phyloP scores from a whole-genome alignment of 1,284 basidiomycete genomes.

The Boletellus sp. region DNA sequence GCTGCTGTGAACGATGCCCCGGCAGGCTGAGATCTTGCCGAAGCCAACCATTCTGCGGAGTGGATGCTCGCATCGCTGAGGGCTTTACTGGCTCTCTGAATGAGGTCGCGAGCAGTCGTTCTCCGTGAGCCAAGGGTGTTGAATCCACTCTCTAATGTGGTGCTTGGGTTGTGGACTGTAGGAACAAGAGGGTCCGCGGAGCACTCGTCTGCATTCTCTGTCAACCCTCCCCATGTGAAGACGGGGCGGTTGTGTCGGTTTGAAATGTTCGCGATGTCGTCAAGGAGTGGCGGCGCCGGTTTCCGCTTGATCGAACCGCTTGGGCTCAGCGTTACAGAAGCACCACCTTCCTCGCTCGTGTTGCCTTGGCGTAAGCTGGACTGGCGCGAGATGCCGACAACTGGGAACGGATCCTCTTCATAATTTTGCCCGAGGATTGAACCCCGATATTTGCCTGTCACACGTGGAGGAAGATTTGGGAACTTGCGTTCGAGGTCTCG shows the following conservation, averaged over 20 bases:
- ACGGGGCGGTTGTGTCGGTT: slow-evolving; percentile 2
- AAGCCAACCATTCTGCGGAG: slow-evolving; percentile 32
- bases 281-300: slow-evolving; percentile 29
- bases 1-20: slow-evolving; percentile 15
- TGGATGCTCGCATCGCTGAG: slow-evolving; percentile 30
- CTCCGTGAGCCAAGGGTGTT: slow-evolving; percentile 15
- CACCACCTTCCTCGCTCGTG: slow-evolving; percentile 16
- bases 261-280: slow-evolving; percentile 9
- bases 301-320: slow-evolving; percentile 31
- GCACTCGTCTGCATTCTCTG: not conserved
- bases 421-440: slow-evolving; percentile 30
- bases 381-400: slow-evolving; percentile 29
- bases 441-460: slow-evolving; percentile 31
- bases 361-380: slow-evolving; percentile 15
- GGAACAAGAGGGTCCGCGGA: slow-evolving; percentile 3
- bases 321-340: slow-evolving; percentile 9
- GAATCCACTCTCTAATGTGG: slow-evolving; percentile 2
- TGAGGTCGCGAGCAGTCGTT: slow-evolving; percentile 14
- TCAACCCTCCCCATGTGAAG: slow-evolving; percentile 29
- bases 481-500: slow-evolving; percentile 51
- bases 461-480: slow-evolving; percentile 45
- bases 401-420: slow-evolving; percentile 25
- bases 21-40: slow-evolving; percentile 16
- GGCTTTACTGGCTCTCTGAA: slow-evolving; percentile 23
- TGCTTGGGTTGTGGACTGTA: slow-evolving; percentile 1